These are phyloP conservation scores for Echinosophora koreensis DNA, from an alignment of 306 rosid genomes.

Conservation along the genomic window DNA sequence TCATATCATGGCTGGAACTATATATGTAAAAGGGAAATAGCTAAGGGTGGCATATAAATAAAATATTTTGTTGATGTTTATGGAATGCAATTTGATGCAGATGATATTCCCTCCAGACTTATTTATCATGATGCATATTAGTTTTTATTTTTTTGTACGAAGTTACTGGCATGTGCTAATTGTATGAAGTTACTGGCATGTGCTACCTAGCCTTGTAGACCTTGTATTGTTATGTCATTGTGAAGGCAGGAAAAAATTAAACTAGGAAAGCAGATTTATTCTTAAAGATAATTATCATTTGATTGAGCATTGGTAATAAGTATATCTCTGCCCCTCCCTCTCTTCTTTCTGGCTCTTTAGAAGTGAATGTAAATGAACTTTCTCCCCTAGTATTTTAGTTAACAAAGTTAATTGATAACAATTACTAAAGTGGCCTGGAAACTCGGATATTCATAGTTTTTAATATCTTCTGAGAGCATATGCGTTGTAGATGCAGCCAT, in stretches of 20 bases:
- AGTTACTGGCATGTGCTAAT: no score
- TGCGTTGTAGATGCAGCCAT: conserved; percentile 26
- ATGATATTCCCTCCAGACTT: conserved; percentile 3
- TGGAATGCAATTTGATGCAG: background rate
- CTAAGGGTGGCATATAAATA: background rate
- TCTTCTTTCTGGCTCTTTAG: conserved; percentile 3
- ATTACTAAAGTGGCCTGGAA: background rate
- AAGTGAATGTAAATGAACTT: background rate
- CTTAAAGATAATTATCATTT: background rate
- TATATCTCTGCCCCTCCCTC: background rate
- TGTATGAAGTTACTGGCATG: background rate
- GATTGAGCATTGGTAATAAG: background rate
- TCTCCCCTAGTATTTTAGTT: background rate
- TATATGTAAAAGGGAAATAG: background rate
- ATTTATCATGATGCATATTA: background rate
- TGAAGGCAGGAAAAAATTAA: background rate
- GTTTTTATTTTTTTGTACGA: background rate
- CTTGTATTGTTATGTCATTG: conserved; percentile 19
- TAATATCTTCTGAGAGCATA: conserved; percentile 4
- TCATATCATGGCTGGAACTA: background rate
- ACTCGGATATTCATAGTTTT: background rate
- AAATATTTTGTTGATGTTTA: conserved; percentile 4
- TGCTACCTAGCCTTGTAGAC: conserved; percentile 6
- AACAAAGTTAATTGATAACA: background rate
- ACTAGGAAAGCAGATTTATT: background rate